phyloP scores from a whole-genome alignment of 805 yeast species.

The Sugiyamaella boreocaroliniensis region DNA sequence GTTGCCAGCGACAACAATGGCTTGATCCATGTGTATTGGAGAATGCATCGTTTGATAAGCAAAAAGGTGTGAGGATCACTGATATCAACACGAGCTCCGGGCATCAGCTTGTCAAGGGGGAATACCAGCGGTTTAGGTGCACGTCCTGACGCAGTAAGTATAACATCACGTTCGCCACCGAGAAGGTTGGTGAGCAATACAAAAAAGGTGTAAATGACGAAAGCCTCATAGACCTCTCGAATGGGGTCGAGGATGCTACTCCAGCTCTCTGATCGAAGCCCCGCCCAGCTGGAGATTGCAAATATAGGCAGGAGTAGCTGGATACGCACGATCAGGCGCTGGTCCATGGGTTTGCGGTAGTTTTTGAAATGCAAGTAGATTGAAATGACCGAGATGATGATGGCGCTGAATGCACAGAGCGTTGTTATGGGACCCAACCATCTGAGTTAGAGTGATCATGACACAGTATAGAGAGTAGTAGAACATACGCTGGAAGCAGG shows the following conservation, averaged over 20 bases:
- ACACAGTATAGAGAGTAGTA: not conserved
- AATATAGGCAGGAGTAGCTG: slow-evolving; percentile 76
- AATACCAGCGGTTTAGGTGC: slow-evolving; percentile 60
- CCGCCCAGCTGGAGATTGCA: slow-evolving; percentile 60
- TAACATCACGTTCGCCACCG: slow-evolving; percentile 88
- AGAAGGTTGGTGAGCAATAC: slow-evolving; percentile 71
- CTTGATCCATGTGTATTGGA: slow-evolving; percentile 94
- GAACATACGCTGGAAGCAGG: not conserved
- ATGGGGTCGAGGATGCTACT: slow-evolving; percentile 60
- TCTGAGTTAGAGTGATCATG: not conserved
- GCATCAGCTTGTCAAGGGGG: slow-evolving; percentile 41
- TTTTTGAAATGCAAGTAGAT: slow-evolving; percentile 53
- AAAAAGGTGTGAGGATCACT: slow-evolving; percentile 80
- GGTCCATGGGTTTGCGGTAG: slow-evolving; percentile 85
- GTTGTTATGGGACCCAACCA: slow-evolving; percentile 7
- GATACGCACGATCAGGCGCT: slow-evolving; percentile 75
- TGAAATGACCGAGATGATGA: slow-evolving; percentile 39
- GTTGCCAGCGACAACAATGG: slow-evolving; percentile 67
- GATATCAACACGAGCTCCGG: slow-evolving; percentile 58
- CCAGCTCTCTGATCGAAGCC: slow-evolving; percentile 41
- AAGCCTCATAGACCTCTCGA: slow-evolving; percentile 90
- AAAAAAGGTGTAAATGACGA: slow-evolving; percentile 90
- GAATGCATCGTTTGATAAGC: slow-evolving; percentile 69
- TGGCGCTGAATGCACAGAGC: slow-evolving; percentile 28
- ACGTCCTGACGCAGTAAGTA: slow-evolving; percentile 62